Base-by-base conservation (phyloP, 176 grass and related monocot species). In the Triticum turgidum region DNA sequence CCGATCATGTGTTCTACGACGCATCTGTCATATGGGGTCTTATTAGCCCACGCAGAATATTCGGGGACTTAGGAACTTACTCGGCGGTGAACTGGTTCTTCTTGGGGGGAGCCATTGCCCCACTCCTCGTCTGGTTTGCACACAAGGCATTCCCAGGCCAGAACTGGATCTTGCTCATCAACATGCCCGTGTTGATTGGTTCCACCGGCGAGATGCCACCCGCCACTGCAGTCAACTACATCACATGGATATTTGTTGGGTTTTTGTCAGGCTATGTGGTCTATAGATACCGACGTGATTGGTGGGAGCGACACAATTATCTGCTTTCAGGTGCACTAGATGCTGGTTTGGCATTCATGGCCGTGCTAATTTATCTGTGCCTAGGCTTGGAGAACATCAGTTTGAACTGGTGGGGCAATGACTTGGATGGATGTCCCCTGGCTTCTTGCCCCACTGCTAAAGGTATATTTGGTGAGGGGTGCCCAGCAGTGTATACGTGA, bases 21-120 rank as follows among this genome's bases (percentile, higher is more conserved):
- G 96, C 93, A 41, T 98, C 96, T 10, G 96, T 98, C 32, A 98
- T 98, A 71, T 98, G 96, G 96, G 96, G 96, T 15, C 89, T 98
- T 34, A 87, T 98, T 24, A 84, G 96, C 27, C 96, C 93, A 17
- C 96, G 96, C 47, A 84, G 96, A 44, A 98, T 98, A 76, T 98
- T 98, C 68, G 96, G 96, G 0, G 86, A 98, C 76, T 83, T 98
- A 3, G 93, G 96, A 59, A 86, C 67, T 22, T 98, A 95, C 86
- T 95, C 93, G 0, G 93, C 96, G 1, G 72, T 95, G 21, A 98
- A 98, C 86, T 98, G 96, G 96, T 98, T 94, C 81, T 98, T 98
- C 88, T 79, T 98, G 82, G 88, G 69, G 9, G 96, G 96, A 34
- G 96, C 96, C 20, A 83, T 98, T 21, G 96, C 89, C 0, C 96